phyloP scores from a whole-genome alignment of 495 filamentous ascomycete genomes.

The Annulohypoxylon moriforme region DNA sequence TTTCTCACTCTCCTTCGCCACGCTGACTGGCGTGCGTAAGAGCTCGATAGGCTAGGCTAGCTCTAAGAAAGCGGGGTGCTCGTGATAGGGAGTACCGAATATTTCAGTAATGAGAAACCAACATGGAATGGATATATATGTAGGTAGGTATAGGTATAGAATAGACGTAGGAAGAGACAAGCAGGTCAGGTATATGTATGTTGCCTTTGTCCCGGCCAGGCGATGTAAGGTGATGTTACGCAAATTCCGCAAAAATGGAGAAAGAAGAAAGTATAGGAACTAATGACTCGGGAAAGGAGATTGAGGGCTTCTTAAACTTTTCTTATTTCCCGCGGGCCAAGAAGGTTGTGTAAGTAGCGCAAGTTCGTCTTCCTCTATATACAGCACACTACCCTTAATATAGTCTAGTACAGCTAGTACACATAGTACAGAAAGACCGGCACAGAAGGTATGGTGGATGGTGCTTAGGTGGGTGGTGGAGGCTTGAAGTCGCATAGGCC shows the following conservation, averaged over 20 bases:
- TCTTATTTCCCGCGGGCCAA: slow-evolving; percentile 28
- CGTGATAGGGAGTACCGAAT: slow-evolving; percentile 9
- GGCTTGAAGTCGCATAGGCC: slow-evolving; percentile 7
- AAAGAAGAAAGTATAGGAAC: slow-evolving; percentile 21
- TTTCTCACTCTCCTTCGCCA: slow-evolving; percentile 12
- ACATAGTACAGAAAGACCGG: no score
- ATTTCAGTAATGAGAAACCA: background rate
- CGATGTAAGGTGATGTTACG: slow-evolving; percentile 7
- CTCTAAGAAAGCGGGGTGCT: slow-evolving; percentile 25
- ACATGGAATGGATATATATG: slow-evolving; percentile 6
- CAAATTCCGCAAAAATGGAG: slow-evolving; percentile 30
- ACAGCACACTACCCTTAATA: slow-evolving; percentile 36
- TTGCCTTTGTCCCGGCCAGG: slow-evolving; percentile 31
- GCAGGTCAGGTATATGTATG: background rate
- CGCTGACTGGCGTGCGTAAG: slow-evolving; percentile 39
- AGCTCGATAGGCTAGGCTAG: slow-evolving; percentile 26
- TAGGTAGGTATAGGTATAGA: slow-evolving; percentile 3
- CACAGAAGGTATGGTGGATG: slow-evolving; percentile 9
- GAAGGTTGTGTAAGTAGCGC: slow-evolving; percentile 35
- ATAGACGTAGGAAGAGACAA: background rate
- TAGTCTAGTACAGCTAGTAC: slow-evolving; percentile 33
- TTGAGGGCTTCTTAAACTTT: slow-evolving; percentile 38
- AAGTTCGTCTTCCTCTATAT: slow-evolving; percentile 17
- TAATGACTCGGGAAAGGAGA: slow-evolving; percentile 32
- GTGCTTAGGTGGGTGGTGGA: slow-evolving; percentile 9